A percentile compares a stretch with the other conserved stretches of the same genome.
Conservation (phyloP, 2,329 filamentous ascomycete species). For the Neofusicoccum laricinum region DNA sequence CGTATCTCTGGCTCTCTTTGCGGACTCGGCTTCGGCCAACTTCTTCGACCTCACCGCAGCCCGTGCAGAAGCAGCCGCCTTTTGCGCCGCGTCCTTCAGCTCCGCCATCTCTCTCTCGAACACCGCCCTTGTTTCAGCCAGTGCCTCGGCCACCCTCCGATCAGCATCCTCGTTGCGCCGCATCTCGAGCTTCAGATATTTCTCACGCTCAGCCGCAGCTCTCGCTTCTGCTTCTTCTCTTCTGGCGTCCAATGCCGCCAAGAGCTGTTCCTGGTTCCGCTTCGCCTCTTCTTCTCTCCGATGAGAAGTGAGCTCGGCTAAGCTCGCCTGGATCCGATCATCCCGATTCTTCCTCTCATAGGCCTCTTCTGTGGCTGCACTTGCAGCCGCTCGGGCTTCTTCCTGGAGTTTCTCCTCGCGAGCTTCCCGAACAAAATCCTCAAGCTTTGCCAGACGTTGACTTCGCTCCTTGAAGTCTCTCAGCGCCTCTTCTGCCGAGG, state of each 20-base stretch:
- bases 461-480: not conserved
- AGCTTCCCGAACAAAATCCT: not conserved
- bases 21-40: not conserved
- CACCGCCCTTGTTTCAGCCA: not conserved
- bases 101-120: not conserved
- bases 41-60: not conserved
- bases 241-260: not conserved
- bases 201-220: not conserved
- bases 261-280: not conserved
- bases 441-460: not conserved
- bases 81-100: not conserved
- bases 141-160: not conserved
- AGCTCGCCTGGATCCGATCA: not conserved
- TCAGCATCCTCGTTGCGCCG: not conserved
- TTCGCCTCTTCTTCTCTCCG: not conserved
- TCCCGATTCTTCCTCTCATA: not conserved
- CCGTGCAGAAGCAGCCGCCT: not conserved
- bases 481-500: not conserved
- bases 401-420: not conserved
- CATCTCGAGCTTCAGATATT: not conserved
- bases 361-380: not conserved
- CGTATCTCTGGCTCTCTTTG: not conserved
- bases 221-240: not conserved
- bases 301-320: not conserved
- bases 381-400: not conserved